Conservation (phyloP, 2,329 filamentous ascomycete genomes). For the Penicillium frequentans region DNA sequence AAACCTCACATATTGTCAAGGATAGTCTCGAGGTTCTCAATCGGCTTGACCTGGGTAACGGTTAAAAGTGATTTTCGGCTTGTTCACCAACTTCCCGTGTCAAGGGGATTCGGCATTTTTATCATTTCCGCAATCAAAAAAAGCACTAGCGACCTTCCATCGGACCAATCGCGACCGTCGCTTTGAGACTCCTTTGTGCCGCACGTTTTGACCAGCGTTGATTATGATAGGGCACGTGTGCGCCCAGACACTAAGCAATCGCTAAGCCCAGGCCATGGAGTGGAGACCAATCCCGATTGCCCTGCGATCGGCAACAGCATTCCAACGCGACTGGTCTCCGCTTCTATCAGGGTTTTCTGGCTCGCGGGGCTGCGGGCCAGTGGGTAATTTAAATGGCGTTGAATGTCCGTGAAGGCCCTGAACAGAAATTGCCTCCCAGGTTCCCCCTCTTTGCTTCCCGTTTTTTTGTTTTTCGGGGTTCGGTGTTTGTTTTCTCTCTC, state of each 20-base stretch:
- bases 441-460: neutral
- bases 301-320: conserved; percentile 17
- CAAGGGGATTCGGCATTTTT: neutral
- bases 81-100: neutral
- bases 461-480: neutral
- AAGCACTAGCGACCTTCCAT: neutral
- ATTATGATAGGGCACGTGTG: neutral
- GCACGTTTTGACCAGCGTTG: neutral
- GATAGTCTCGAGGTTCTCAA: too few species aligned
- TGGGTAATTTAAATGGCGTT: conserved; percentile 6
- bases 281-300: conserved; percentile 9
- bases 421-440: neutral
- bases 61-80: neutral
- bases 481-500: neutral
- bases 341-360: conserved; percentile 4
- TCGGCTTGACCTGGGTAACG: neutral
- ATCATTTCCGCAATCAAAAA: neutral
- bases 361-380: conserved; percentile 7
- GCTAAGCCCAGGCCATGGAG: conserved; percentile 14
- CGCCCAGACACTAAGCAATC: conserved; percentile 13
- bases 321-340: conserved; percentile 17
- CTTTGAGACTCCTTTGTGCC: neutral
- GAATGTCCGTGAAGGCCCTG: neutral
- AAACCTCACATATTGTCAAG: neutral
- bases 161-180: neutral